Conservation (phyloP, 768 basidiomycete species). For the Podaxis mareebaensis region DNA sequence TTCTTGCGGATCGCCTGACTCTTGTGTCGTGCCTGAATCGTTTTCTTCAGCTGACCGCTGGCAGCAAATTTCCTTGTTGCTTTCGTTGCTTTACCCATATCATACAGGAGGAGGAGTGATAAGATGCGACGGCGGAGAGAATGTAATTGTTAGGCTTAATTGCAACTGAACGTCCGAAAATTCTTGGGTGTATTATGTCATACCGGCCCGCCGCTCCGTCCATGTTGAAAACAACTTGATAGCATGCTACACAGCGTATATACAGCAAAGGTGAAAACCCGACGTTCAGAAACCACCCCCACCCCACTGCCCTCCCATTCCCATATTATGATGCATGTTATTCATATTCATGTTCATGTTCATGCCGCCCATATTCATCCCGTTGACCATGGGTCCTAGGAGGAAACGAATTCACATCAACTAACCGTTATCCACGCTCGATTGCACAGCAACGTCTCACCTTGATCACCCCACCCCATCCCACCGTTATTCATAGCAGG, state of each 20-base stretch:
- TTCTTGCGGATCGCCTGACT: constrained; percentile 76
- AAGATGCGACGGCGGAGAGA: neutral
- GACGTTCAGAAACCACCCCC: constrained; percentile 20
- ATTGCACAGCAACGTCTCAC: constrained; percentile 13
- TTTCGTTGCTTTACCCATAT: constrained; percentile 61
- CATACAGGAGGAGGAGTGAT: neutral
- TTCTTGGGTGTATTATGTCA: constrained; percentile 9
- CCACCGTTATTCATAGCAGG: constrained; percentile 20
- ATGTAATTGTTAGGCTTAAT: neutral
- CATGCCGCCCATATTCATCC: constrained; percentile 26
- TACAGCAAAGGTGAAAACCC: constrained; percentile 8
- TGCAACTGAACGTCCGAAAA: neutral
- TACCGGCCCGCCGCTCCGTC: neutral
- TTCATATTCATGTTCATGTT: constrained; percentile 23
- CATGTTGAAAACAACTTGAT: constrained; percentile 1
- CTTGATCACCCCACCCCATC: constrained; percentile 20
- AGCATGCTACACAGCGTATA: neutral
- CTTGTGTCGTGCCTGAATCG: constrained; percentile 81
- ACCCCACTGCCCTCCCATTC: constrained; percentile 23
- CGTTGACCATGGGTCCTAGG: constrained; percentile 22
- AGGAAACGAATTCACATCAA: constrained; percentile 1
- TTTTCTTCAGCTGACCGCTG: constrained; percentile 85
- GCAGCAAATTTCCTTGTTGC: constrained; percentile 86
- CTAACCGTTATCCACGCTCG: constrained; percentile 17
- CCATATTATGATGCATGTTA: constrained; percentile 26